Conservation (phyloP, 345 rosid species). For the Erucastrum elatum region DNA sequence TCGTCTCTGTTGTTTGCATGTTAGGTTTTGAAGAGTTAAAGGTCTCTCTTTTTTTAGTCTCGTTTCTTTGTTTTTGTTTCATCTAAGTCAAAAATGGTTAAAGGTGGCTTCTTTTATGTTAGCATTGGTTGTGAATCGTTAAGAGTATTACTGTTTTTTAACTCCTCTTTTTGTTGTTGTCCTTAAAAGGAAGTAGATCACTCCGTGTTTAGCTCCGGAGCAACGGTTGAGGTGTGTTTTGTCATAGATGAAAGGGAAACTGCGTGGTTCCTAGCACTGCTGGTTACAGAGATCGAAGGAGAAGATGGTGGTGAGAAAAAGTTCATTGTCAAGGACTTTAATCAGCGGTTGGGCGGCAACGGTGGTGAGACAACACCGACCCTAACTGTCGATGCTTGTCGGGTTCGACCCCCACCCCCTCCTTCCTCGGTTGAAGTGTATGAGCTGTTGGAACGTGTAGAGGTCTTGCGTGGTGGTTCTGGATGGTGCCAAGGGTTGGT, state of each 20-base stretch:
- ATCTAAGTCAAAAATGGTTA: too few species aligned
- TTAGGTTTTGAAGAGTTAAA: background rate
- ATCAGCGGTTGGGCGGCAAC: conserved; percentile 26
- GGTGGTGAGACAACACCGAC: conserved; percentile 35
- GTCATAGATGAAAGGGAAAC: conserved; percentile 31
- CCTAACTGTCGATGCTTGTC: conserved; percentile 33
- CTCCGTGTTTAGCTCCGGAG: conserved; percentile 55
- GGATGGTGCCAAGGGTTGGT: conserved; percentile 63
- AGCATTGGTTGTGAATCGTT: background rate
- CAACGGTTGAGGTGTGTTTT: conserved; percentile 51
- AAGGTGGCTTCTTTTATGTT: background rate
- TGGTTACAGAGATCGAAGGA: conserved; percentile 50
- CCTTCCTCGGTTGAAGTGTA: conserved; percentile 39
- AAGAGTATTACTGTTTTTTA: background rate
- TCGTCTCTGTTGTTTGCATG: too few species aligned
- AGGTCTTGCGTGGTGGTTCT: conserved; percentile 34
- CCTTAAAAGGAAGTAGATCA: conserved; percentile 46
- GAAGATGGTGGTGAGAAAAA: conserved; percentile 29
- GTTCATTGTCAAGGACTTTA: conserved; percentile 46
- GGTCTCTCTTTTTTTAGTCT: background rate
- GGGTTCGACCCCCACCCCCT: conserved; percentile 58
- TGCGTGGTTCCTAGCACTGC: conserved; percentile 57
- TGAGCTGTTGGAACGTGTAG: conserved; percentile 55
- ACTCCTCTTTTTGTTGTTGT: background rate
- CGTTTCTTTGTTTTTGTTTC: too few species aligned